Evolutionary conservation across 2,329 filamentous ascomycete genomes (phyloP), one percentile per base, ranked within the genome.

Genomic region (Claviceps quebecensis): DNA sequence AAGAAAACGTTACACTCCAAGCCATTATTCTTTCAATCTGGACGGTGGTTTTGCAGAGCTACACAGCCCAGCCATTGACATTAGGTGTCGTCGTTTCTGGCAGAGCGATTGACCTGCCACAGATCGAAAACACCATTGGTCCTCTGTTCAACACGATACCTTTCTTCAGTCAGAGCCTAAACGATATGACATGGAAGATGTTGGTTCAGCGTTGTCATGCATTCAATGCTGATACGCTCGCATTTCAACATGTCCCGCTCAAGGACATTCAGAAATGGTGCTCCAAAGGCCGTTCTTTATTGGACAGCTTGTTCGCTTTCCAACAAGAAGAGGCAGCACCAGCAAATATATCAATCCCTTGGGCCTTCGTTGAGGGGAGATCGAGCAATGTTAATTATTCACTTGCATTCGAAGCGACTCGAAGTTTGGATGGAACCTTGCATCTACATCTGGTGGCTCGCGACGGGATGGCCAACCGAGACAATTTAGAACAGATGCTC

Each of bases 81-180:
- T 71, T 90, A 14, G 91, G 91, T 1, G 69, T 94, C 19, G 76
- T 96, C 13, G 76, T 87, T 0, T 93, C 89, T 6, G 91, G 90
- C 1, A 77, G 90, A 53, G 78, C 81, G 0, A 77, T 94, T 4
- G 78, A 86, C 44, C 67, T 88, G 13, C 74, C 83, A 7, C 72
- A 72, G 2, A 76, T 82, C 2, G 84, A 89, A 46, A 62, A 72
- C 22, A 78, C 86, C 1, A 76, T 93, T 43, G 91, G 90, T 0
- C 90, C 91, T 0, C 69, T 96, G 19, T 95, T 96, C 74, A 96
- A 96, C 62, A 95, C 89, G 0, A 70, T 96, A 1, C 88, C 90
- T 0, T 88, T 85, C 61, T 74, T 78, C 51, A 66, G 81, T 37
- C 61, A 68, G 5, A 56, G 76, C 14, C 54, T 66, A 6, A 56